A percentile compares a stretch with the other conserved stretches of the same genome.
These are phyloP conservation scores for Mortierella sp. DNA, from an alignment of 371 early-diverging fungal species.

Conservation along the genomic window DNA sequence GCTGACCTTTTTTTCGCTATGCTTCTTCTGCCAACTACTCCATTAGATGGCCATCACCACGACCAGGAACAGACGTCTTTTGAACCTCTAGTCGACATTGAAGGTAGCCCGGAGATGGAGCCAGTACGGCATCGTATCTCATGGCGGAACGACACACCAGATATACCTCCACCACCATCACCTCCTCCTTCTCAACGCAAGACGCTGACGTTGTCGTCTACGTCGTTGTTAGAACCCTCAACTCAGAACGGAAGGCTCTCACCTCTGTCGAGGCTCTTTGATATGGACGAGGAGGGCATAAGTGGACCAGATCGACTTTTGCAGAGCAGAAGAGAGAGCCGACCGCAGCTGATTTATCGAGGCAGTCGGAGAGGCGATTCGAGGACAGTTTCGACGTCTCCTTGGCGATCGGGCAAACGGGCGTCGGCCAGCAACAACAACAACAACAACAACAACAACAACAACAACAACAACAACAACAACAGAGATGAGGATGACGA, in stretches of 20 bases:
- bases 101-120: neutral
- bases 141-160: neutral
- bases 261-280: slow-evolving; percentile 51
- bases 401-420: slow-evolving; percentile 13
- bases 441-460: slow-evolving; percentile 1
- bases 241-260: slow-evolving; percentile 34
- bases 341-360: slow-evolving; percentile 31
- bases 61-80: neutral
- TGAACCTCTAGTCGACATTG: neutral
- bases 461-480: neutral
- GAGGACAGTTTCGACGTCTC: slow-evolving; percentile 26
- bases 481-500: slow-evolving; percentile 33
- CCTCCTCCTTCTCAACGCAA: slow-evolving; percentile 35
- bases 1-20: neutral
- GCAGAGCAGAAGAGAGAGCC: slow-evolving; percentile 12
- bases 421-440: slow-evolving; percentile 28
- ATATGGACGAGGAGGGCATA: slow-evolving; percentile 48
- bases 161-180: neutral
- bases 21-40: neutral
- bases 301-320: slow-evolving; percentile 8
- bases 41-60: neutral
- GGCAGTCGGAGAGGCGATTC: slow-evolving; percentile 38
- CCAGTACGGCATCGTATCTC: neutral
- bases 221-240: slow-evolving; percentile 27
- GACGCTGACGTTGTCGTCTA: neutral